Base-by-base conservation (phyloP, 495 filamentous ascomycete species). In the Lentithecium fluviatile region DNA sequence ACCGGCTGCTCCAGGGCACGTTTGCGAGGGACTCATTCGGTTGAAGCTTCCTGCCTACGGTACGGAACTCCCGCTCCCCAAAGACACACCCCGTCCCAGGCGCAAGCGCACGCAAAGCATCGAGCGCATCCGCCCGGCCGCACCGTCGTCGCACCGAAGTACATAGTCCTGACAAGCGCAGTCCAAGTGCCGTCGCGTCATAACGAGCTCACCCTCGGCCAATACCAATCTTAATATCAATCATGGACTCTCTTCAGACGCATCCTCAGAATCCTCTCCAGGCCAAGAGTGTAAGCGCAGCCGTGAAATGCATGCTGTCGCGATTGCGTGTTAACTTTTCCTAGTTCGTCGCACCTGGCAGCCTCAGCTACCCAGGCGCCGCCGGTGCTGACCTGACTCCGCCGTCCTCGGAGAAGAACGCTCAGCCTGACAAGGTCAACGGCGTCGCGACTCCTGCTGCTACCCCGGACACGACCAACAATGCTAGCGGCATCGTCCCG, bases 361-460 rank as follows among this genome's bases (percentile, higher is more conserved):
- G 90, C 47, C 81, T 97, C 57, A 95, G 91, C 40, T 96, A 92
- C 75, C 92, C 93, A 32, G 29, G 29, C 46, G 87, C 87, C 70
- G 91, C 87, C 58, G 86, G 85, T 49, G 83, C 81, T 61, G 91
- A 95, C 65, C 72, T 96, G 61, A 91, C 89, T 40, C 89, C 92
- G 29, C 88, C 88, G 20, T 83, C 80, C 54, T 82, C 80, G 48
- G 84, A 84, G 52, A 84, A 85, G 70, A 83, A 89, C 67, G 75
- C 77, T 45, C 69, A 74, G 65, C 75, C 71, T 42, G 62, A 77
- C 62, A 80, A 79, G 64, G 77, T 82, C 80, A 89, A 86, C 75
- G 90, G 90, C 83, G 89, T 95, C 81, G 90, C 91, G 54, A 96
- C 94, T 74, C 93, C 93, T 62, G 93, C 91, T 80, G 90, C 94